Base-by-base conservation (phyloP, 106 monocot species). In the Dactylorhiza incarnata region DNA sequence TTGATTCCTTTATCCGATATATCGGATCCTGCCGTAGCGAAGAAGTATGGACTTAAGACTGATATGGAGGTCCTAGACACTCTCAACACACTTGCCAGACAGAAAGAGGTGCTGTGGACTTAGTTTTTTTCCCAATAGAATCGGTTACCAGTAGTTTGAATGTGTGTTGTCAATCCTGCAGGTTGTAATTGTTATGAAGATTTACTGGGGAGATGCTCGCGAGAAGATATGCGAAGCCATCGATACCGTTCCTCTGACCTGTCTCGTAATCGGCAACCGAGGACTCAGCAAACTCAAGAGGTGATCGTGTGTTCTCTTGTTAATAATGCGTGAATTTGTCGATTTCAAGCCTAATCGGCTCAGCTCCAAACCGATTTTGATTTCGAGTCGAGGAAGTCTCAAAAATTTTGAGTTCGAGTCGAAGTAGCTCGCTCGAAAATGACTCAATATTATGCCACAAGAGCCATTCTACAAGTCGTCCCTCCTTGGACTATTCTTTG, bases 201-300 rank as follows among this genome's bases (percentile, higher is more conserved):
- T 93, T 55, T 89, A 85, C 66, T 97, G 86, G 81, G 96, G 93
- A 76, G 93, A 93, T 75, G 46, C 96, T 0, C 89, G 93, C 50
- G 96, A 97, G 79, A 97, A 93, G 84, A 49, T 97, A 48, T 84
- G 82, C 49, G 89, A 91, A 79, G 96, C 91, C 43, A 85, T 91
- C 63, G 84, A 89, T 43, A 74, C 69, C 53, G 84, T 91, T 61
- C 93, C 93, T 0, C 68, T 97, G 75, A 91, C 80, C 75, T 93
- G 86, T 77, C 75, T 93, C 16, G 50, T 97, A 25, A 89, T 97
- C 48, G 93, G 93, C 59, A 93, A 82, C 46, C 84, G 91, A 76
- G 93, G 93, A 19, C 89, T 87, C 48, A 72, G 96, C 83, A 87
- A 78, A 66, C 55, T 97, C 68, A 89, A 97, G 84, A 91, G 96